Conservation (phyloP, 345 rosid species). For the Gossypium mustelinum region DNA sequence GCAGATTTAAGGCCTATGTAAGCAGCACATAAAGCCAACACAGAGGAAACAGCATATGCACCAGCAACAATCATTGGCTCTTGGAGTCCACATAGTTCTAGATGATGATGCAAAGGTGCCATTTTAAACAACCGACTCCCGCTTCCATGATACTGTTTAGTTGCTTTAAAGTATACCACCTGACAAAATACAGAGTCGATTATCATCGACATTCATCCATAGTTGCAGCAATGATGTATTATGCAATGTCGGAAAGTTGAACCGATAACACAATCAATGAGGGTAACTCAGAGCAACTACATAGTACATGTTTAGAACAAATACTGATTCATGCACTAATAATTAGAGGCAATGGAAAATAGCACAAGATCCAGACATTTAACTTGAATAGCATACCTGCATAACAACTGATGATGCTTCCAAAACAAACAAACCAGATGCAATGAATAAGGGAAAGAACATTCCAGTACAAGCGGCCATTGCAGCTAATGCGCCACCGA, state of each 20-base stretch:
- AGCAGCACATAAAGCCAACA: conserved; percentile 50
- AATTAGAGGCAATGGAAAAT: background rate
- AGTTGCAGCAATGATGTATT: background rate
- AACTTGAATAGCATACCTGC: conserved; percentile 44
- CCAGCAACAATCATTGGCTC: conserved; percentile 53
- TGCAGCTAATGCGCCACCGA: conserved; percentile 90
- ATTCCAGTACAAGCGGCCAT: conserved; percentile 96
- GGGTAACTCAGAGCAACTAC: background rate
- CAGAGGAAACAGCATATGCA: conserved; percentile 42
- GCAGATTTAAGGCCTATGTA: conserved; percentile 58
- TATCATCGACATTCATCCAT: background rate
- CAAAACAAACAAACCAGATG: conserved; percentile 68
- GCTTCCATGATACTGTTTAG: conserved; percentile 31
- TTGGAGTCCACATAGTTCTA: conserved; percentile 41
- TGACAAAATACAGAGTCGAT: conserved; percentile 14
- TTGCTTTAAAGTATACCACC: conserved; percentile 40
- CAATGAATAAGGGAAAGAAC: conserved; percentile 79
- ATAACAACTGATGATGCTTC: conserved; percentile 58
- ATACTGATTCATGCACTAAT: background rate
- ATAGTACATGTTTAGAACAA: background rate
- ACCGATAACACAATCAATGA: background rate
- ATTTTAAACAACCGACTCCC: conserved; percentile 40
- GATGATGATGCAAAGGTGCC: conserved; percentile 54
- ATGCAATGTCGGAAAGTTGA: background rate
- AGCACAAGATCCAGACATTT: background rate